Evolutionary conservation across 345 rosid species (phyloP).

Genomic region (rapeseed (Brassica napus)): DNA sequence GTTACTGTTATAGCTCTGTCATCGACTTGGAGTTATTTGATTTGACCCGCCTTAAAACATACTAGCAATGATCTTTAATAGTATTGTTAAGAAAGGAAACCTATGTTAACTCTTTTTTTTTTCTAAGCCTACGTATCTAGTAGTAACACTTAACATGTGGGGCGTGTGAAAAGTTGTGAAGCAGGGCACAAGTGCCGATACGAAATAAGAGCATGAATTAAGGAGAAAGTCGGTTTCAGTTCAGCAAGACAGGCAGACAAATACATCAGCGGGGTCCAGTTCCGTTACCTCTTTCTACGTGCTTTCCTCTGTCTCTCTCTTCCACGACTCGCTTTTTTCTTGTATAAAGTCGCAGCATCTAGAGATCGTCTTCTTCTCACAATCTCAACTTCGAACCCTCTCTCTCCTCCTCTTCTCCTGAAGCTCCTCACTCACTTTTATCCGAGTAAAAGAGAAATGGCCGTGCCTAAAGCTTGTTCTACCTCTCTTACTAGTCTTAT

Average conservation of each 20-base stretch:
- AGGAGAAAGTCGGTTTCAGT: slow-evolving; percentile 51
- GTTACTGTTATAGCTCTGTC: neutral
- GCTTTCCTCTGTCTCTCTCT: slow-evolving; percentile 40
- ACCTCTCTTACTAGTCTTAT: slow-evolving; percentile 44
- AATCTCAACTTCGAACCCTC: neutral
- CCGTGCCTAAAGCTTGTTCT: slow-evolving; percentile 39
- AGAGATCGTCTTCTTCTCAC: slow-evolving; percentile 8
- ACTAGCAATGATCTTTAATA: neutral
- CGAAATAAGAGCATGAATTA: slow-evolving; percentile 43
- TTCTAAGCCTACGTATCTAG: neutral
- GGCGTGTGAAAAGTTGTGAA: neutral
- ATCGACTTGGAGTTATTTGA: neutral
- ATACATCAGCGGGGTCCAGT: slow-evolving; percentile 29
- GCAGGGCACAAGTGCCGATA: slow-evolving; percentile 36
- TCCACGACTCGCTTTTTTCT: slow-evolving; percentile 1
- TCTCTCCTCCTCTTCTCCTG: neutral
- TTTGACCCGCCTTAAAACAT: neutral
- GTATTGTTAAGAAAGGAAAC: neutral
- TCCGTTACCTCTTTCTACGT: slow-evolving; percentile 37
- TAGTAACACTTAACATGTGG: neutral
- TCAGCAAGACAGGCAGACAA: slow-evolving; percentile 41
- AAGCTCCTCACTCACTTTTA: slow-evolving; percentile 25
- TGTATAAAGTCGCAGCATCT: slow-evolving; percentile 33
- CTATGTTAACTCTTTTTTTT: neutral
- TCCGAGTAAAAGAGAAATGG: slow-evolving; percentile 37